A percentile compares a stretch with the other conserved stretches of the same genome.
Conservation (phyloP, 2,329 filamentous ascomycete genomes). For the Aspergillus brunneoviolaceus region DNA sequence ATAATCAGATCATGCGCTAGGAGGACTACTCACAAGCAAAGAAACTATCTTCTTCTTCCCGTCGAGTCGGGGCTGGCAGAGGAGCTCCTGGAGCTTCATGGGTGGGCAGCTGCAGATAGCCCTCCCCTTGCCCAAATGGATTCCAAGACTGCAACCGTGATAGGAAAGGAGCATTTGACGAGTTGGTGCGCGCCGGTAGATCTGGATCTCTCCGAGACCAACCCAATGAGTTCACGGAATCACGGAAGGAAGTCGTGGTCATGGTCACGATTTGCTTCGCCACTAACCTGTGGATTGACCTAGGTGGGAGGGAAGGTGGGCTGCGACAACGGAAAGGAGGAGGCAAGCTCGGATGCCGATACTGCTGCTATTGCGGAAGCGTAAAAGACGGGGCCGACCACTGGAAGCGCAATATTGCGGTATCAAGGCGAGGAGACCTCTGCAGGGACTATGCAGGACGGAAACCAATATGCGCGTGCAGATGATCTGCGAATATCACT, state of each 20-base stretch:
- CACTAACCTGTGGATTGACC: background rate
- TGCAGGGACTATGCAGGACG: conserved; percentile 48
- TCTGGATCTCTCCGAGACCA: conserved; percentile 86
- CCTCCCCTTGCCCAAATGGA: conserved; percentile 74
- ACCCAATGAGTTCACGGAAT: conserved; percentile 90
- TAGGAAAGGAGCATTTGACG: conserved; percentile 66
- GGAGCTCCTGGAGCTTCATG: conserved; percentile 80
- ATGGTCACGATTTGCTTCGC: conserved; percentile 21
- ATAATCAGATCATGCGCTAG: conserved; percentile 23
- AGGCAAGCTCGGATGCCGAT: conserved; percentile 21
- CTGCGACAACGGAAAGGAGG: conserved; percentile 2
- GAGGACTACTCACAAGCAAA: conserved; percentile 86
- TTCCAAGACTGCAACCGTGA: conserved; percentile 82
- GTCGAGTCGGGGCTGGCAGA: conserved; percentile 75
- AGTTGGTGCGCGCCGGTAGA: conserved; percentile 66
- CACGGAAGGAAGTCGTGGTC: conserved; percentile 70
- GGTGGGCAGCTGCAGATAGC: conserved; percentile 88
- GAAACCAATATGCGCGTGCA: conserved; percentile 45
- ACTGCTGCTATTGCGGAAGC: conserved; percentile 18
- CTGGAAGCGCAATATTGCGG: conserved; percentile 15
- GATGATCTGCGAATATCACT: conserved; percentile 48
- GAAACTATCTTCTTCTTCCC: conserved; percentile 94
- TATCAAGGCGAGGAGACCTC: conserved; percentile 25
- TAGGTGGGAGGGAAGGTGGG: background rate
- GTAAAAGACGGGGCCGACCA: conserved; percentile 14